Percentiles rank a stretch among this genome's conserved stretches.
Evolutionary conservation across 2,329 filamentous ascomycete species (phyloP).

Genomic region (Dactylellina leptospora): DNA sequence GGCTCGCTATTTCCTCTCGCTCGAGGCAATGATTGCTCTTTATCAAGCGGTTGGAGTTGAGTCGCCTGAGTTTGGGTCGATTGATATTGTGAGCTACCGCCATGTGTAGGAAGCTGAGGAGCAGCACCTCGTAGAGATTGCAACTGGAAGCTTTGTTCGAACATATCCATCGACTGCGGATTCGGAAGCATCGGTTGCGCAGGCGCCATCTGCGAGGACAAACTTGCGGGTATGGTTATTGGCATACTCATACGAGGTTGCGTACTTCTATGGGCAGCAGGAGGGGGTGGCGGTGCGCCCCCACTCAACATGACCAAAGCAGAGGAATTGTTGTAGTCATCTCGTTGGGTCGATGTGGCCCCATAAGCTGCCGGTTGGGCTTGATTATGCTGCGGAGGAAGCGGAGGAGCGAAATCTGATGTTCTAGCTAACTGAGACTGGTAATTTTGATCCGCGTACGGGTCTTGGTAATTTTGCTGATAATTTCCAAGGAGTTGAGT

Average conservation of each 20-base stretch:
- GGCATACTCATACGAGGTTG: conserved; percentile 44
- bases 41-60: conserved; percentile 15
- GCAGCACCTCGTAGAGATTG: conserved; percentile 43
- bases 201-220: conserved; percentile 10
- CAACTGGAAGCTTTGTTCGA: conserved; percentile 38
- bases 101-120: conserved; percentile 29
- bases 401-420: conserved; percentile 33
- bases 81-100: conserved; percentile 25
- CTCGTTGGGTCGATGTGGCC: conserved; percentile 16
- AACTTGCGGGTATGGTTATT: conserved; percentile 1
- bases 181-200: conserved; percentile 16
- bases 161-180: conserved; percentile 31
- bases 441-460: conserved; percentile 30
- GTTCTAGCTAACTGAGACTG: conserved; percentile 41
- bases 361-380: conserved; percentile 24
- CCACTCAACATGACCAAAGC: conserved; percentile 14
- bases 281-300: conserved; percentile 27
- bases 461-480: conserved; percentile 37
- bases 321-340: conserved; percentile 31
- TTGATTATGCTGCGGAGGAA: conserved; percentile 34
- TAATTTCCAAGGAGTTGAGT: conserved; percentile 5
- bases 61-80: conserved; percentile 17
- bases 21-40: conserved; percentile 20
- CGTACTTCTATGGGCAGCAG: conserved; percentile 29
- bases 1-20: conserved; percentile 44